Conservation (phyloP, 441 rosid genomes). For the Corymbia calophylla region DNA sequence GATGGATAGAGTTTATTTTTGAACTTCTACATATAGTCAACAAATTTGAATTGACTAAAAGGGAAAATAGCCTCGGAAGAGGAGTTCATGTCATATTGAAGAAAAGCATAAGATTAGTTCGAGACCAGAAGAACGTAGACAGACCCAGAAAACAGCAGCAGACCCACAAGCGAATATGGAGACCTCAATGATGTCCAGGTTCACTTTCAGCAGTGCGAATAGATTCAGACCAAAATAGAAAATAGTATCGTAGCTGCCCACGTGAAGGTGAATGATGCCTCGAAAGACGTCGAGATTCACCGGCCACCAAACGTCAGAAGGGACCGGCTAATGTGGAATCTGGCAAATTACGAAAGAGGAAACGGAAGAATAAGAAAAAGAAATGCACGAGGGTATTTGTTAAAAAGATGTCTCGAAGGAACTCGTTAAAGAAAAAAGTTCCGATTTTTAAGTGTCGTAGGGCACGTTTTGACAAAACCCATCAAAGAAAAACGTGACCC, state of each 20-base stretch:
- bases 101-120: background rate
- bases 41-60: background rate
- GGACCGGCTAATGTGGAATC: background rate
- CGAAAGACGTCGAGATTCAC: background rate
- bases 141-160: background rate
- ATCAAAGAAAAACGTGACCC: background rate
- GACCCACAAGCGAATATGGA: background rate
- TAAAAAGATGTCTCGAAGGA: background rate
- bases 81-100: background rate
- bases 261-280: background rate
- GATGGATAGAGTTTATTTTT: background rate
- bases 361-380: no score
- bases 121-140: background rate
- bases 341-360: background rate
- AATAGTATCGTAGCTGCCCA: background rate
- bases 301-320: background rate
- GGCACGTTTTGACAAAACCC: background rate
- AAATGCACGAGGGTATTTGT: no score
- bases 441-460: background rate
- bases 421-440: background rate
- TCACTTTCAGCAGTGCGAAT: background rate
- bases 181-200: background rate
- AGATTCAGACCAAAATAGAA: background rate
- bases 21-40: background rate
- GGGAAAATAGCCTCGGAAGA: background rate